These are phyloP conservation scores for Xylaria sp. DNA, from an alignment of 2,329 filamentous ascomycete genomes.

Conservation along the genomic window DNA sequence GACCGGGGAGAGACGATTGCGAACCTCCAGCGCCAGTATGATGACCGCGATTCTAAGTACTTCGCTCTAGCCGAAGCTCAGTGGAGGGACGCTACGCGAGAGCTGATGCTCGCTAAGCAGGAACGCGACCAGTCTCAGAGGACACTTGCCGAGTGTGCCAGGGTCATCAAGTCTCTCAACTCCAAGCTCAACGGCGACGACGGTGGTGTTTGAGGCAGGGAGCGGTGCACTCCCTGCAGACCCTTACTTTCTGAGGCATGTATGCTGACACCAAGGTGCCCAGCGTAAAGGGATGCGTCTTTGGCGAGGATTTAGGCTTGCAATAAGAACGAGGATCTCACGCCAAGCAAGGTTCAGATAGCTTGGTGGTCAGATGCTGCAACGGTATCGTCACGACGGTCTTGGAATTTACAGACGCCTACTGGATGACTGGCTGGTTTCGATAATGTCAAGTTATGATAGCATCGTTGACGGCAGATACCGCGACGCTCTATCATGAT, in stretches of 20 bases:
- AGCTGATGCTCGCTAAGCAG: constrained; percentile 10
- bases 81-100: constrained; percentile 1
- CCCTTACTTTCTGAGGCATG: not conserved
- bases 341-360: not conserved
- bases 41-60: constrained; percentile 3
- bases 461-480: not conserved
- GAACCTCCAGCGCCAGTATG: constrained; percentile 20
- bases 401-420: too few relatives aligned
- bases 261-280: too few relatives aligned
- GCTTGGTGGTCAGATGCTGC: constrained; percentile 1
- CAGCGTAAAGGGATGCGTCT: not conserved
- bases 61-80: constrained; percentile 8
- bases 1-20: constrained; percentile 3
- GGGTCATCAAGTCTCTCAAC: constrained; percentile 13
- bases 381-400: not conserved
- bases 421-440: not conserved
- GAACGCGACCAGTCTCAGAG: constrained; percentile 15
- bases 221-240: not conserved
- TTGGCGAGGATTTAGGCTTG: not conserved
- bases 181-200: constrained; percentile 11
- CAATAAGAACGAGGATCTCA: not conserved
- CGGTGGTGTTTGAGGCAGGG: not conserved
- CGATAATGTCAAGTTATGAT: not conserved
- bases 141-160: constrained; percentile 16
- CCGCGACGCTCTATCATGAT: not conserved